These are phyloP conservation scores for Populus alba DNA, from an alignment of 345 rosid genomes.

Conservation along the genomic window DNA sequence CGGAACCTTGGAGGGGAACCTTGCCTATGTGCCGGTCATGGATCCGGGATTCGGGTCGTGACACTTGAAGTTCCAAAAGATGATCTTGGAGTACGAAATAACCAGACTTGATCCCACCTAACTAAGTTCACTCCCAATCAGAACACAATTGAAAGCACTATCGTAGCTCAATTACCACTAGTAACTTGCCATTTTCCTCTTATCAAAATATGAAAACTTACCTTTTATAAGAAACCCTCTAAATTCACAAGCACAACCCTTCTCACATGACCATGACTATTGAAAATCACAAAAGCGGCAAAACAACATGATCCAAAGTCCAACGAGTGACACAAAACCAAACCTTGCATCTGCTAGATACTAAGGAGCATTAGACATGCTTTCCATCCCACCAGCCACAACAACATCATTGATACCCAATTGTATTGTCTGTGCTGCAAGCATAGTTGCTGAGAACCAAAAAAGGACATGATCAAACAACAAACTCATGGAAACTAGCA, in stretches of 20 bases:
- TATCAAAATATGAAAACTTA: not conserved
- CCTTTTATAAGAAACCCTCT: not conserved
- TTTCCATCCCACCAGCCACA: constrained; percentile 99
- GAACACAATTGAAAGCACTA: not conserved
- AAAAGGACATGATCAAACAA: not conserved
- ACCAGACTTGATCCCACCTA: not conserved
- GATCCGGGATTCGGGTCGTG: no score
- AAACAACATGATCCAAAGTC: not conserved
- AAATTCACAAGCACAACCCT: not conserved
- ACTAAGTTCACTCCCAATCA: not conserved
- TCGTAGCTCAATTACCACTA: no score
- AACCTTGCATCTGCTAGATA: constrained; percentile 89
- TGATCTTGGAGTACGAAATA: not conserved
- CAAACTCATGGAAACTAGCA: not conserved
- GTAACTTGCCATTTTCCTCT: not conserved
- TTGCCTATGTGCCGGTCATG: no score
- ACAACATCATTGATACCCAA: constrained; percentile 83
- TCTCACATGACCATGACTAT: not conserved
- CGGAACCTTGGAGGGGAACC: no score
- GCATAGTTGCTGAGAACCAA: constrained; percentile 64
- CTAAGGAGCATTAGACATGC: constrained; percentile 92
- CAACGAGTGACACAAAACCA: constrained; percentile 6
- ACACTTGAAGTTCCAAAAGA: constrained; percentile 3
- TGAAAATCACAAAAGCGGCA: not conserved
- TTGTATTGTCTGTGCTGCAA: constrained; percentile 92